Evolutionary conservation across 2,329 filamentous ascomycete species (phyloP), one percentile per base, ranked within the genome.

Genomic region (Metarhizium brunneum): DNA sequence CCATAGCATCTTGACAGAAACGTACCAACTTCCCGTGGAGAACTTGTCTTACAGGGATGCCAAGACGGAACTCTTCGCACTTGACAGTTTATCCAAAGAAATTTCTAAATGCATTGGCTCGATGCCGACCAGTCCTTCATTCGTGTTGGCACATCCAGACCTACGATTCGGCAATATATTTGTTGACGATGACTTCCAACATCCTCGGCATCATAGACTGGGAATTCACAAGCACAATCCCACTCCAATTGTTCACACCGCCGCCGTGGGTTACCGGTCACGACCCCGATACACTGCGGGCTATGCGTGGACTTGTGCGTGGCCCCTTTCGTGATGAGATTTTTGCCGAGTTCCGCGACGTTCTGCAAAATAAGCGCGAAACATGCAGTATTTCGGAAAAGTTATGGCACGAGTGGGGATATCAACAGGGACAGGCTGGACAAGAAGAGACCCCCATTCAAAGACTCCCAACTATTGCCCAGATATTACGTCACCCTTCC

Each of bases 131-230:
- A 16, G 42, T 4, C 11, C 4, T 2, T 5, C n/a, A 16, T 45
- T 45, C 18, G 6, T 20, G 11, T 16, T 45, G 6, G 14, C 16
- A 6, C 42, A 45, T 20, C 10, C n/a, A 6, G 42, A 45, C 11
- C 11, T 45, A 16, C 18, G 42, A 4, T 45, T 16, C 11, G 16
- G 7, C 6, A 45, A 45, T 20, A 45, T 45, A 6, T 4, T 45
- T 11, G 42, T 45, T 25, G 42, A 45, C 18, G 42, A 45, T 16
- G 42, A 45, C 42, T 20, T 45, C 8, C 16, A 20, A 20, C 11
- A 59, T 65, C n/a, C 57, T 54, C 2, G 59, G 57, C 36, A 54
- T 67, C 48, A 59, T 68, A 30, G 65, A 67, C 50, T 66, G 64
- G 64, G 63, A 67, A 54, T 60, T 58, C 36, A 2, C 57, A 25